phyloP scores from a whole-genome alignment of 2,329 filamentous ascomycete genomes.

The Fusarium musae region DNA sequence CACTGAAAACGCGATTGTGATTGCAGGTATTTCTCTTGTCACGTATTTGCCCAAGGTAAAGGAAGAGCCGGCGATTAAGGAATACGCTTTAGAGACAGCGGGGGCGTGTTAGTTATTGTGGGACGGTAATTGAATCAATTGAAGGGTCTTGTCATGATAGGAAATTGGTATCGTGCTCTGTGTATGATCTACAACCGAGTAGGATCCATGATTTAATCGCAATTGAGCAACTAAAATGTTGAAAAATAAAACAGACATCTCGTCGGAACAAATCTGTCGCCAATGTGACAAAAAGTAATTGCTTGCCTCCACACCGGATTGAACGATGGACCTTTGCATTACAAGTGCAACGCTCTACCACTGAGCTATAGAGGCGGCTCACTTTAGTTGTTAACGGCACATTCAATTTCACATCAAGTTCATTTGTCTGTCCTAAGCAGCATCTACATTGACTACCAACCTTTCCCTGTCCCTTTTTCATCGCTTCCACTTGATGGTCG shows the following conservation, averaged over 20 bases:
- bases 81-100: not conserved
- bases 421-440: fast-evolving
- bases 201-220: fast-evolving
- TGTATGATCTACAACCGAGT: fast-evolving
- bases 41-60: not conserved
- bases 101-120: not conserved
- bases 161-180: too few species aligned
- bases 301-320: conserved; percentile 26
- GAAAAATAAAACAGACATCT: fast-evolving
- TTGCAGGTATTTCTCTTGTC: not conserved
- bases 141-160: not conserved
- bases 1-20: not conserved
- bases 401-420: fast-evolving
- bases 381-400: fast-evolving
- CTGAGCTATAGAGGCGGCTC: conserved; percentile 22
- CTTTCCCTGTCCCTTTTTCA: not conserved
- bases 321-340: conserved; percentile 32
- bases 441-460: not conserved
- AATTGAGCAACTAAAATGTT: fast-evolving
- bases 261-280: fast-evolving
- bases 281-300: not conserved
- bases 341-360: conserved; percentile 31
- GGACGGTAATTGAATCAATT: too few species aligned
- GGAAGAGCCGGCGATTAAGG: not conserved
- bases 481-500: too few species aligned